Evolutionary conservation across 2,329 filamentous ascomycete genomes (phyloP).

Genomic region (Mycogone perniciosa): DNA sequence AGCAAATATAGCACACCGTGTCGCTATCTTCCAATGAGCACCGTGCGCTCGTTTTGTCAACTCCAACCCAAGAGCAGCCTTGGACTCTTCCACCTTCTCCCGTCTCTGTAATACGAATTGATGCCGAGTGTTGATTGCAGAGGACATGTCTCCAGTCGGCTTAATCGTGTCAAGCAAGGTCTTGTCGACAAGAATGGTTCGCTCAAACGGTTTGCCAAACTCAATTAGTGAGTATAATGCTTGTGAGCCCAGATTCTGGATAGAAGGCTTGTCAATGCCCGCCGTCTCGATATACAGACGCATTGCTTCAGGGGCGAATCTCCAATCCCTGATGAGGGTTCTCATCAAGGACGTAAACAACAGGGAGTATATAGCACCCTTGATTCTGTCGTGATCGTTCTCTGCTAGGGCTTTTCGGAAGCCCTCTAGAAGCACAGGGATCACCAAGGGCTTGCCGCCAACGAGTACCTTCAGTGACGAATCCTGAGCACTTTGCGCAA

Average conservation of each 20-base stretch:
- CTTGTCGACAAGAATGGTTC: conserved; percentile 75
- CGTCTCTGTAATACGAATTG: conserved; percentile 70
- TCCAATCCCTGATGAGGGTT: conserved; percentile 87
- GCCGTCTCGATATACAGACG: conserved; percentile 84
- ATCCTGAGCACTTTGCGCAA: conserved; percentile 86
- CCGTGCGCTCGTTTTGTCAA: conserved; percentile 69
- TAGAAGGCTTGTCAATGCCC: conserved; percentile 86
- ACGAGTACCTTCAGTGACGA: conserved; percentile 88
- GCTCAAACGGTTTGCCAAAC: conserved; percentile 81
- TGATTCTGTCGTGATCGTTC: conserved; percentile 84
- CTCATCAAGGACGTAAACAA: conserved; percentile 84
- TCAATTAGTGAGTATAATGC: conserved; percentile 84
- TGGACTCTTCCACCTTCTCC: conserved; percentile 73
- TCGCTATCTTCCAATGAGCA: conserved; percentile 95
- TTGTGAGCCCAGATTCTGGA: conserved; percentile 78
- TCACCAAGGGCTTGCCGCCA: conserved; percentile 80
- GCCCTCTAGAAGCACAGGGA: conserved; percentile 75
- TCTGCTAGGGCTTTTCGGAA: conserved; percentile 72
- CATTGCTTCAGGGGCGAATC: conserved; percentile 86
- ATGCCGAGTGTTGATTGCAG: conserved; percentile 53
- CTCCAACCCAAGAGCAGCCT: conserved; percentile 72
- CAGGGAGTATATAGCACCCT: conserved; percentile 87
- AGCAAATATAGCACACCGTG: conserved; percentile 81
- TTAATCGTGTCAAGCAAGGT: conserved; percentile 64
- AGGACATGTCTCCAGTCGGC: conserved; percentile 57